Percentiles rank a stretch among this genome's conserved stretches.
Conservation (phyloP, 148 eudicot genomes). For the Fagopyrum esculentum region DNA sequence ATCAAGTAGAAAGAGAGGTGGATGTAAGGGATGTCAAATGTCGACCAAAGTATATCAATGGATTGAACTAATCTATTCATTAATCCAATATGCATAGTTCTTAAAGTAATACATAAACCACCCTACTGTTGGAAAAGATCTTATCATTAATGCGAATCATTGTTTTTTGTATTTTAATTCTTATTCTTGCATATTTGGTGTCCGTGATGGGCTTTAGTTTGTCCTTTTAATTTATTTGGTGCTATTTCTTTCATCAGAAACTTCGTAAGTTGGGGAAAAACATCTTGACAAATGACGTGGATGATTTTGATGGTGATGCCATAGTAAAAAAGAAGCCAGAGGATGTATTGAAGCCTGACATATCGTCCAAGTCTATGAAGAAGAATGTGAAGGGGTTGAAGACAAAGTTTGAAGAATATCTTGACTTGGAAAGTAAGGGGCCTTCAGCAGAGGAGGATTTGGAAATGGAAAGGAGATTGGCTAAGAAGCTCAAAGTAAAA, state of each 20-base stretch:
- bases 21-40: not conserved
- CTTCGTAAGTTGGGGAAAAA: conserved; percentile 25
- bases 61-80: not conserved
- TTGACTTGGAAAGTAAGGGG: conserved; percentile 33
- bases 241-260: conserved; percentile 22
- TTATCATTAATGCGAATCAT: not conserved
- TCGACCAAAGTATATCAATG: not conserved
- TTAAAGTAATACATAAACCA: not conserved
- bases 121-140: not conserved
- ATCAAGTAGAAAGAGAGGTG: not conserved
- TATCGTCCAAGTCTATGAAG: not conserved
- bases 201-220: not conserved
- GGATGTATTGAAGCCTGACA: not conserved
- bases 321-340: not conserved
- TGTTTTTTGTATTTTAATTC: not conserved
- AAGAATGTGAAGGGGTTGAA: conserved; percentile 7
- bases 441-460: conserved; percentile 55
- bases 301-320: not conserved
- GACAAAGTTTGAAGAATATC: conserved; percentile 55
- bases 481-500: conserved; percentile 67
- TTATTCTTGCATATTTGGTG: not conserved
- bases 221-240: not conserved
- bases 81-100: not conserved
- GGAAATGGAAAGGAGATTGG: conserved; percentile 58
- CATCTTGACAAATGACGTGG: not conserved